A percentile compares a stretch with the other conserved stretches of the same genome.
phyloP scores from a whole-genome alignment of 176 grass and related monocot species.

The Aegilops umbellulata region DNA sequence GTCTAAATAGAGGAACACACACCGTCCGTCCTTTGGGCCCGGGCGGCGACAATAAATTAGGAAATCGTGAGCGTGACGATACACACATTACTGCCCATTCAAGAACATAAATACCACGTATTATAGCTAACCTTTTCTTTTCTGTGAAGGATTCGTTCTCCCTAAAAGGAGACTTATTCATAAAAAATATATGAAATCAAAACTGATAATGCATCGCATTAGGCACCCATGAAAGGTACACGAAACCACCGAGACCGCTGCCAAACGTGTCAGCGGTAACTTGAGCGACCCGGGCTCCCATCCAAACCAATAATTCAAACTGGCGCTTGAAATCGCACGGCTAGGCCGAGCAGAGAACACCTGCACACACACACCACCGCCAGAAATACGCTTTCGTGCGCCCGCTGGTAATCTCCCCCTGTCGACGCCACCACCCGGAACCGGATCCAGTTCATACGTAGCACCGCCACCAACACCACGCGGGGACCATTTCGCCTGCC shows the following conservation, averaged over 20 bases:
- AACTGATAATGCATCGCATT: not conserved
- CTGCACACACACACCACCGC: not conserved
- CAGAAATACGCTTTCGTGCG: not conserved
- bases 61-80: not conserved
- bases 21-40: not conserved
- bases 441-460: slow-evolving; percentile 2
- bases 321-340: not conserved
- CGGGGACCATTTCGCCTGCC: slow-evolving; percentile 9
- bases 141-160: not conserved
- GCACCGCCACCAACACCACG: too few species aligned
- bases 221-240: not conserved
- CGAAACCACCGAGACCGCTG: not conserved
- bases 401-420: not conserved
- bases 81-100: not conserved
- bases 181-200: not conserved
- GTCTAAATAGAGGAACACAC: not conserved
- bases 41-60: not conserved
- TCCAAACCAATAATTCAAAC: not conserved
- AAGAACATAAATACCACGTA: not conserved
- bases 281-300: not conserved
- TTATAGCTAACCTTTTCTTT: not conserved
- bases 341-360: not conserved
- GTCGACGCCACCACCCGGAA: not conserved
- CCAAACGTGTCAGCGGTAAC: not conserved
- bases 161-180: not conserved